Evolutionary conservation across 23 red algal species (phyloP), one percentile per base, ranked within the genome.

Genomic region (Pyropia yezoensis): DNA sequence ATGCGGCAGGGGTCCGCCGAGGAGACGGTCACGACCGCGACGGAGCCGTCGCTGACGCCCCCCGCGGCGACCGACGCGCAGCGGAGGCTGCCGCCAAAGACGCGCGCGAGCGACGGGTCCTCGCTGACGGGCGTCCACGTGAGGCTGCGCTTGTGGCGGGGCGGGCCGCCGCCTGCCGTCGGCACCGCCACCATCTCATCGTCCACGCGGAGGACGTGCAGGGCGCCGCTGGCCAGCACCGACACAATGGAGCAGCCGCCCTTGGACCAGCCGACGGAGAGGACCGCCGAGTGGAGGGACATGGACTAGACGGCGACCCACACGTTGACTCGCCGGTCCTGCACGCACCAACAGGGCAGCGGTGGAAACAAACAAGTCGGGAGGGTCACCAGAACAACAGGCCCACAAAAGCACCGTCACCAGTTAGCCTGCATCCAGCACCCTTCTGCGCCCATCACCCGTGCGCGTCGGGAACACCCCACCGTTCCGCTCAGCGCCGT

Each of bases 291-390:
- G 18, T 51, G 63, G 12, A 70, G 50, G 23, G 75, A 69, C 26
- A 78, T 18, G 16, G 45, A 27, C 26, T 67, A 49, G 14, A 39
- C 71, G 18, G 70, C 61, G 24, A 54, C 57, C 83, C 83, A 88
- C 58, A 80, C 83, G 49, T 88, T 88, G 47, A 88, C 83, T 61
- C 83, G 83, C 19, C 57, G 56, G 27, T 88, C 83, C 50, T 54
- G 39, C 12, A 13, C 39, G 9, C 39, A 47, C 12, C 39, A 47
- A 8, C 39, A 47, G 0, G 9, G 12, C 39, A 47, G 9, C 12
- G 39, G 39, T 47, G 39, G 39, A 13, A 47, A 13, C 39, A 47
- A 47, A 47, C 4, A 47, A 1, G 12, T 13, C 4, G 7, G 39
- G 4, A 13, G n/a, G 39, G 39, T 47, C 39, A 47, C 39, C 39